phyloP scores from a whole-genome alignment of 768 basidiomycete species.

The Psilocybe sp. region DNA sequence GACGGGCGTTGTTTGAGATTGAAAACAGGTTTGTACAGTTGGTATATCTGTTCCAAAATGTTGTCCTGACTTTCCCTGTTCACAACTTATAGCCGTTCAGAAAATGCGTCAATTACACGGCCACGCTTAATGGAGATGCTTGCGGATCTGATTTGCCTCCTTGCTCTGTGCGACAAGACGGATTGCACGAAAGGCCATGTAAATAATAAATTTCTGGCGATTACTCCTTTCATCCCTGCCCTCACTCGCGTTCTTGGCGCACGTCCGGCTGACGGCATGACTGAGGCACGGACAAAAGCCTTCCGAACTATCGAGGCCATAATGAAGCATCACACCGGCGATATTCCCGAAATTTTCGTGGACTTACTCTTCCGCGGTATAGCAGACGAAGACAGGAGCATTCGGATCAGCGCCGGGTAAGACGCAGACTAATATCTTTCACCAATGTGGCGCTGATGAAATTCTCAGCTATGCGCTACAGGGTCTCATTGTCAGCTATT shows the following conservation, averaged over 20 bases:
- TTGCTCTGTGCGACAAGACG: conserved; percentile 31
- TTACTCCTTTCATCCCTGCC: conserved; percentile 33
- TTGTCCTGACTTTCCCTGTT: background rate
- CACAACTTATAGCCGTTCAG: conserved; percentile 31
- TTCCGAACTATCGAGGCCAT: conserved; percentile 42
- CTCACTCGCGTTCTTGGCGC: conserved; percentile 45
- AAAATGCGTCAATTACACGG: conserved; percentile 27
- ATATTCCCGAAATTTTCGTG: conserved; percentile 28
- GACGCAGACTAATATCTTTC: conserved; percentile 13
- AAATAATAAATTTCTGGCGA: conserved; percentile 22
- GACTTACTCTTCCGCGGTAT: conserved; percentile 47
- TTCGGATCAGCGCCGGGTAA: conserved; percentile 70
- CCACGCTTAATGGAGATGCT: conserved; percentile 31
- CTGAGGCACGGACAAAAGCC: conserved; percentile 40
- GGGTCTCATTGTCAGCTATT: conserved; percentile 44
- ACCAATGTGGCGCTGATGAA: background rate
- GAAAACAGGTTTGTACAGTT: conserved; percentile 41
- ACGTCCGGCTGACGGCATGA: conserved; percentile 40
- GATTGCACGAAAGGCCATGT: conserved; percentile 23
- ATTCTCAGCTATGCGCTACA: conserved; percentile 43
- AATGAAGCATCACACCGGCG: conserved; percentile 35
- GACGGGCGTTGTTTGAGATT: conserved; percentile 46
- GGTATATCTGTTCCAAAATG: conserved; percentile 1
- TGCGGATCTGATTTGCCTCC: conserved; percentile 31
- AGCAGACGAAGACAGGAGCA: conserved; percentile 51